Conservation (phyloP, 495 filamentous ascomycete species). For the Entonaema liquescens region DNA sequence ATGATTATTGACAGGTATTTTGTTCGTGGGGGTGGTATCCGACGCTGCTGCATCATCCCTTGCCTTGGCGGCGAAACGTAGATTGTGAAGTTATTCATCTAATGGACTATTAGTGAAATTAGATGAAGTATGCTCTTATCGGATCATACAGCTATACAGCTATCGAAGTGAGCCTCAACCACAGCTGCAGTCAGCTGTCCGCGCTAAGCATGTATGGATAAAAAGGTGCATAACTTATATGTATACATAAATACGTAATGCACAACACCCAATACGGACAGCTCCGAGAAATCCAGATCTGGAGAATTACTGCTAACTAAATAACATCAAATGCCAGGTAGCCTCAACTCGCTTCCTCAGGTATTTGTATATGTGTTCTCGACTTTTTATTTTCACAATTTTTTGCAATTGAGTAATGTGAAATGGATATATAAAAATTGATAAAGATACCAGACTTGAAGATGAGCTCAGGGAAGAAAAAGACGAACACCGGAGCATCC, state of each 20-base stretch:
- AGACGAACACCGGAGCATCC: constrained; percentile 12
- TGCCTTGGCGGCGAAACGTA: constrained; percentile 30
- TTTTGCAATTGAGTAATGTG: constrained; percentile 3
- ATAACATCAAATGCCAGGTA: constrained; percentile 32
- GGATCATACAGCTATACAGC: constrained; percentile 7
- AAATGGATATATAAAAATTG: constrained; percentile 20
- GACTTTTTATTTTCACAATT: background rate
- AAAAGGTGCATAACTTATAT: no score
- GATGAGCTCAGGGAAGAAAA: constrained; percentile 39
- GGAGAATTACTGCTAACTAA: constrained; percentile 13
- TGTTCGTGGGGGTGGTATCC: constrained; percentile 37
- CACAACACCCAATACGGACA: constrained; percentile 31
- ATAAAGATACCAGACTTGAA: constrained; percentile 13
- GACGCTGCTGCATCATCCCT: constrained; percentile 16
- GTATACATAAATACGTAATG: background rate
- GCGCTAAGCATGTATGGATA: background rate
- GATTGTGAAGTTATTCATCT: constrained; percentile 28
- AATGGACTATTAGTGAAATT: background rate
- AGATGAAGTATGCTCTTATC: constrained; percentile 15
- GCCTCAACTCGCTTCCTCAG: constrained; percentile 30
- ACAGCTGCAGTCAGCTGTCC: constrained; percentile 1
- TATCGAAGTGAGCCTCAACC: constrained; percentile 27
- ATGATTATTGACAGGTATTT: constrained; percentile 1
- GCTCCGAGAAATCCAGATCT: constrained; percentile 38
- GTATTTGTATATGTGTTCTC: constrained; percentile 12